Evolutionary conservation across 805 yeast species (phyloP), one percentile per base, ranked within the genome.

Genomic region (Lachancea dasiensis): DNA sequence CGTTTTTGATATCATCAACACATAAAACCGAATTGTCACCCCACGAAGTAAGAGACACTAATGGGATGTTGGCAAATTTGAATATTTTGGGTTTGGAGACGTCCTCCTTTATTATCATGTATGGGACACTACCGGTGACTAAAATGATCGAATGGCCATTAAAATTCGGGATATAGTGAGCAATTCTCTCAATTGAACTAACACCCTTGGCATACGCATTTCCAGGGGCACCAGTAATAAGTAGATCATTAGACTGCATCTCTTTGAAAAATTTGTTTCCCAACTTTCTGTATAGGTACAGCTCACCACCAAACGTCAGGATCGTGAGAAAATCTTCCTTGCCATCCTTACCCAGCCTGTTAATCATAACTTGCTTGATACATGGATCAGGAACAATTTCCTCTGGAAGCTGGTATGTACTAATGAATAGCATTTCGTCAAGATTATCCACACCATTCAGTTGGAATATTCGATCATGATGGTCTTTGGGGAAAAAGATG

Each of bases 291-390:
- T 86, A 87, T 35, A 83, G 63, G 24, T 76, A 64, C 2, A 86
- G 64, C 55, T 86, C 92, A 49, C 94, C 95, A 37, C 94, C 92
- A 53, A 79, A 75, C 0, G 95, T 86, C 35, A 86, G 61, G 6
- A 85, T 67, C 0, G 86, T 70, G 41, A 87, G 57, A 54, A 77
- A 77, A 48, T 83, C 87, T 33, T 78, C 80, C 30, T 71, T 68
- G 20, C 54, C 47, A 6, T 61, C 55, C 49, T 81, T 84, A 4
- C 95, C 95, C 21, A 86, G 52, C 31, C 72, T 72, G 31, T 77
- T 72, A 13, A 76, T 61, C 56, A 81, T 70, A 0, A 81, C 68
- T 57, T 83, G 86, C 52, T 82, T 83, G 47, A 82, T 74, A 27
- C 74, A 73, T 2, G 89, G 89, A 63, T 81, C 89, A 8, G 86